These are phyloP conservation scores for Pyrenula massariospora DNA, from an alignment of 495 filamentous ascomycete genomes.

Conservation along the genomic window DNA sequence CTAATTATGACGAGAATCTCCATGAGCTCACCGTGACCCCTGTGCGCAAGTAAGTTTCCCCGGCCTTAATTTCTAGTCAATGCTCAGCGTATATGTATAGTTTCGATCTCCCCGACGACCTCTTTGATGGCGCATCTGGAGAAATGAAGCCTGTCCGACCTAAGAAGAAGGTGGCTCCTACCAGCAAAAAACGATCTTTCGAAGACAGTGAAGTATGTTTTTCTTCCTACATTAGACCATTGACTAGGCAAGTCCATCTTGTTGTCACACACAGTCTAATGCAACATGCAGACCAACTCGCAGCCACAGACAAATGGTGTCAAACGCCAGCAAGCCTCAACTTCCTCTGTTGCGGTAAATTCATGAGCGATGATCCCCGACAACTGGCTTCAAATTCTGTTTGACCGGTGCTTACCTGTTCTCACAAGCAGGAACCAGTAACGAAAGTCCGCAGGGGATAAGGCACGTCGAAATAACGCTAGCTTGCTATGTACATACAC, in stretches of 20 bases:
- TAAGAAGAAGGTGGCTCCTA: constrained; percentile 43
- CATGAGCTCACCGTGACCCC: constrained; percentile 62
- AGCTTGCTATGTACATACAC: not conserved
- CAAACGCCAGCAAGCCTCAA: not conserved
- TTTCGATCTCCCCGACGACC: constrained; percentile 76
- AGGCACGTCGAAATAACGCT: not conserved
- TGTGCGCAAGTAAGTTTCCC: constrained; percentile 57
- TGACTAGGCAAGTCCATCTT: not conserved
- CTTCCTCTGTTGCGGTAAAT: not conserved
- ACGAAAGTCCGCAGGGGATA: not conserved
- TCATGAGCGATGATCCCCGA: not conserved
- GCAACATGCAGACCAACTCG: not conserved
- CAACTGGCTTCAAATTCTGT: not conserved
- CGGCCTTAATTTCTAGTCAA: not conserved
- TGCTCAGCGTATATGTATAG: no score
- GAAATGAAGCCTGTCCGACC: constrained; percentile 58
- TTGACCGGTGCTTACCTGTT: not conserved
- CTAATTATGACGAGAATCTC: constrained; percentile 49
- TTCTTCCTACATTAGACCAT: not conserved
- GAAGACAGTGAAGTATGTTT: not conserved
- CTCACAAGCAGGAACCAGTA: not conserved
- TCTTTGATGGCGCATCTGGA: constrained; percentile 61
- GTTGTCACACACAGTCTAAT: not conserved
- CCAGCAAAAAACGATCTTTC: not conserved
- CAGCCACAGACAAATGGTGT: not conserved